phyloP scores from a whole-genome alignment of 2,329 filamentous ascomycete species.

The Calcarisporium arbuscula region DNA sequence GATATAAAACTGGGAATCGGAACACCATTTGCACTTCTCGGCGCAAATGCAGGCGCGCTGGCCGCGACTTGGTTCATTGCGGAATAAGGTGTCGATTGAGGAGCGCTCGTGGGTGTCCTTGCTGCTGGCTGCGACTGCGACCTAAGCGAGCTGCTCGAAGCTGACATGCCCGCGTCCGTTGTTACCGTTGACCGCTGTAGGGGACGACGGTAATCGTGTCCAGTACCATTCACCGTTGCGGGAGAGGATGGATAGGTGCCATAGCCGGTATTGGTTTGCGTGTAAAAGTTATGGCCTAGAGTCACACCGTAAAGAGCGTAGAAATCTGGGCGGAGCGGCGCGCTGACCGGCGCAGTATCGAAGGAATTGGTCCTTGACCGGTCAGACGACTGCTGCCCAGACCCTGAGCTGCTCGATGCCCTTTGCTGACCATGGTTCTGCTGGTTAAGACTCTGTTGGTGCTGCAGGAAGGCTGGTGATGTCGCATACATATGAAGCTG shows the following conservation, averaged over 20 bases:
- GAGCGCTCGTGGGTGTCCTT: conserved; percentile 30
- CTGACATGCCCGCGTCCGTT: conserved; percentile 39
- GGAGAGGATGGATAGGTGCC: conserved; percentile 53
- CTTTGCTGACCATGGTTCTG: conserved; percentile 28
- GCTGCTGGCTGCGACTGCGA: conserved; percentile 63
- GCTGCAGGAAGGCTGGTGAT: conserved; percentile 26
- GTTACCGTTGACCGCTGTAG: conserved; percentile 47
- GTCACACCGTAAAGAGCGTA: conserved; percentile 43
- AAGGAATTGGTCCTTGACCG: conserved; percentile 57
- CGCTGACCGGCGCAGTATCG: conserved; percentile 54
- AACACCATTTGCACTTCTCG: conserved; percentile 41
- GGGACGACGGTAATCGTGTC: conserved; percentile 50
- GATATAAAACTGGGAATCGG: conserved; percentile 50
- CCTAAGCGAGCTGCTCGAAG: conserved; percentile 49
- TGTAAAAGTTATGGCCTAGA: conserved; percentile 39
- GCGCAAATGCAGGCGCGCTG: conserved; percentile 26
- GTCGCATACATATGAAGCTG: conserved; percentile 29
- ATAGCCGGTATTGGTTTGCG: conserved; percentile 36
- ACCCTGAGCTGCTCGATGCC: conserved; percentile 17
- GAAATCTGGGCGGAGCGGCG: conserved; percentile 50
- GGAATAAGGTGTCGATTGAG: conserved; percentile 16
- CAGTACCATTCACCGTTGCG: conserved; percentile 34
- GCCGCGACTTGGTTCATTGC: conserved; percentile 27
- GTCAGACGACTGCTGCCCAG: conserved; percentile 31
- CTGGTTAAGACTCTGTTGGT: too few relatives aligned